Evolutionary conservation across 1,284 basidiomycete genomes (phyloP), one percentile per base, ranked within the genome.

Genomic region (Apiotrichum veenhuisii): DNA sequence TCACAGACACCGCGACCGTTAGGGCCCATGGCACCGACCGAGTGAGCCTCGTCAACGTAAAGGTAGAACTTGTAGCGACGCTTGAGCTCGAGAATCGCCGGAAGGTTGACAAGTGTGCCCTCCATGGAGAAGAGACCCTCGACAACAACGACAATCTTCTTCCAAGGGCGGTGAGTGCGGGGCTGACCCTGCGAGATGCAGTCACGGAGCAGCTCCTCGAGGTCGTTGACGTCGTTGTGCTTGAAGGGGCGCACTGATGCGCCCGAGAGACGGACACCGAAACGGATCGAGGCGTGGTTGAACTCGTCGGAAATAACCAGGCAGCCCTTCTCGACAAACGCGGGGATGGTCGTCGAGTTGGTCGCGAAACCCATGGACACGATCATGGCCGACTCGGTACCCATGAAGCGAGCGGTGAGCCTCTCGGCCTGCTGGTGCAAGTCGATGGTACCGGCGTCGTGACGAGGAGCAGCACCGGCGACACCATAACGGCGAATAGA

Each of bases 121-220:
- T 99, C 95, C 96, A 99, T 99, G 63, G 89, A 93, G 80, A 91
- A 98, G 46, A 99, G 77, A 3, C 95, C 95, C 76, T 99, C 95
- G 36, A 98, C 92, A 57, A 98, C 85, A 48, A 99, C 67, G 46
- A 98, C 72, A 64, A 99, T 98, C 82, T 97, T 98, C 82, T 96
- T 97, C 95, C 95, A 98, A 2, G 95, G 96, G 18, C 95, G 79
- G 74, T 98, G 96, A 0, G 93, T 98, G 78, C 93, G 88, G 2
- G 95, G 93, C 77, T 98, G 95, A 26, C 95, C 95, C 77, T 98
- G 95, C 65, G 88, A 91, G 78, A 99, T 96, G 45, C 86, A 87
- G 78, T 99, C 96, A 45, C 87, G 83, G 64, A 99, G 79, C 11
- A 98, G 73, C 8, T 79, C 75, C 77, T 98, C 94, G 58, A 99